phyloP scores from a whole-genome alignment of 768 basidiomycete species.

The Rossbeevera mucosa region DNA sequence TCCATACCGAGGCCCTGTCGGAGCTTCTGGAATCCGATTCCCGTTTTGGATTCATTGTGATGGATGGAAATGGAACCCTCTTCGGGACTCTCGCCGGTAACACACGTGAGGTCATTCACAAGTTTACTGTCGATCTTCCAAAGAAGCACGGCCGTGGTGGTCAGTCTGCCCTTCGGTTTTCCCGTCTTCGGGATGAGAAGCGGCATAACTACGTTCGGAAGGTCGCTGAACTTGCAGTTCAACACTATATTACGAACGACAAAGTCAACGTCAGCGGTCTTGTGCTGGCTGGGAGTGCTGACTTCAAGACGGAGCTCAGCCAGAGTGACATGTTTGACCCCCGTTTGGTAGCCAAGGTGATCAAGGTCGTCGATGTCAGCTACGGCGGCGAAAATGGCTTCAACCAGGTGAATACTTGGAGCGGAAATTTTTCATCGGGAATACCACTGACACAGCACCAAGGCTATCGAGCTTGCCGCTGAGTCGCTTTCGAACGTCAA shows the following conservation, averaged over 20 bases:
- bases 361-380: slow-evolving; percentile 97
- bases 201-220: slow-evolving; percentile 99
- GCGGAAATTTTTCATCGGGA: background rate
- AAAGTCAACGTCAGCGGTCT: slow-evolving; percentile 97
- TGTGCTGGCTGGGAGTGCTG: slow-evolving; percentile 94
- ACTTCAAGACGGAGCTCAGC: slow-evolving; percentile 97
- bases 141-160: slow-evolving; percentile 99
- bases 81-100: slow-evolving; percentile 96
- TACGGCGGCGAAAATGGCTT: slow-evolving; percentile 99
- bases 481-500: slow-evolving; percentile 98
- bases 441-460: background rate
- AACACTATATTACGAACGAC: slow-evolving; percentile 96
- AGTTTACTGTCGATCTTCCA: slow-evolving; percentile 97
- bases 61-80: slow-evolving; percentile 97
- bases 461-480: slow-evolving; percentile 96
- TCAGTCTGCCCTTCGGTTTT: slow-evolving; percentile 99
- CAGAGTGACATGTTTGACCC: slow-evolving; percentile 96
- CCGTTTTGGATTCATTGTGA: slow-evolving; percentile 98
- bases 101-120: slow-evolving; percentile 95
- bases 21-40: slow-evolving; percentile 96
- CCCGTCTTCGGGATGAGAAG: slow-evolving; percentile 97
- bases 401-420: slow-evolving; percentile 70
- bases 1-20: slow-evolving; percentile 96
- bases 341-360: slow-evolving; percentile 82
- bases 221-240: slow-evolving; percentile 94